Percentiles rank a stretch among this genome's conserved stretches.
These are phyloP conservation scores for Rhizophagus clarus DNA, from an alignment of 192 early-diverging fungal genomes.

Conservation along the genomic window DNA sequence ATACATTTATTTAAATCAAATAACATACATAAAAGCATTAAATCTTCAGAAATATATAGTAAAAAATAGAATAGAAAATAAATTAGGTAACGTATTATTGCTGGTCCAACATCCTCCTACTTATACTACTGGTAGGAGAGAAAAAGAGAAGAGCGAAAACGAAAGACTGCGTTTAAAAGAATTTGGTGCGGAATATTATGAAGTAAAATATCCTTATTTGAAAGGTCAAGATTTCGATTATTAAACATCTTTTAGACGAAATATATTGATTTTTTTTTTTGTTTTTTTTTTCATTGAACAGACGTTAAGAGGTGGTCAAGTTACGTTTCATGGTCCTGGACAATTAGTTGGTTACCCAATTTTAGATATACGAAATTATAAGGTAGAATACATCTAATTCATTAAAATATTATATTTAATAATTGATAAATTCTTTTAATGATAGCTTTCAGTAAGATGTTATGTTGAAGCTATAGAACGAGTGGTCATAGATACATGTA, in stretches of 20 bases:
- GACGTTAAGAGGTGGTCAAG: constrained; percentile 88
- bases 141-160: constrained; percentile 49
- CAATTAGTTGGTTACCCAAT: constrained; percentile 97
- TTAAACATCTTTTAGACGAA: background rate
- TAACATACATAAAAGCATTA: constrained; percentile 63
- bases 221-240: constrained; percentile 11
- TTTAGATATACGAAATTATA: constrained; percentile 70
- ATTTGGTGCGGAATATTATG: constrained; percentile 74
- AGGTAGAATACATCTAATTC: constrained; percentile 46
- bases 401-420: background rate
- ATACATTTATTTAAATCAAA: constrained; percentile 47
- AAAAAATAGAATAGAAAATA: constrained; percentile 34
- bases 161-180: constrained; percentile 52
- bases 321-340: constrained; percentile 96
- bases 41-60: constrained; percentile 63
- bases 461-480: constrained; percentile 84
- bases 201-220: constrained; percentile 41
- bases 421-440: background rate
- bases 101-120: constrained; percentile 86
- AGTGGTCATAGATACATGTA: constrained; percentile 74
- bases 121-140: constrained; percentile 88
- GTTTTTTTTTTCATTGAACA: constrained; percentile 37
- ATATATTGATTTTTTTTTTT: constrained; percentile 15
- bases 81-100: constrained; percentile 56
- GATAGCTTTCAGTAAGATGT: constrained; percentile 65